Evolutionary conservation across 23 red algal species (phyloP).

Genomic region (Rhodosorus marinus): DNA sequence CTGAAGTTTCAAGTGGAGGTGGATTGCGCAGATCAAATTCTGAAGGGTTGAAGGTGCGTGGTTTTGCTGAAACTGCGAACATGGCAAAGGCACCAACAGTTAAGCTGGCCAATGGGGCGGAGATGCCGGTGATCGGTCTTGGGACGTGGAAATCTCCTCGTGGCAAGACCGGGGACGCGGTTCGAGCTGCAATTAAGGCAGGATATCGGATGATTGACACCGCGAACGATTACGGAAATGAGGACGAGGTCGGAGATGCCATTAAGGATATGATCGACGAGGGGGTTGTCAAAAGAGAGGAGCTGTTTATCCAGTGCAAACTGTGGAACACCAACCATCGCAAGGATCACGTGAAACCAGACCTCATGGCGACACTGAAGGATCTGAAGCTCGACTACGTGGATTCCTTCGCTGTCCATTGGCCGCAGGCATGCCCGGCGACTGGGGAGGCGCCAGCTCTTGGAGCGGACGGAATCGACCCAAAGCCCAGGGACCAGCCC

Average conservation of each 20-base stretch:
- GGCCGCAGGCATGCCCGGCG: constrained; percentile 12
- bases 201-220: constrained; percentile 91
- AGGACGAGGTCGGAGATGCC: constrained; percentile 52
- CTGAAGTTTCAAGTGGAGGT: too few relatives aligned
- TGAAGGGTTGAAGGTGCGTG: too few relatives aligned
- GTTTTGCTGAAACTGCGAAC: too few relatives aligned
- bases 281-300: constrained; percentile 10
- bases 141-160: constrained; percentile 81
- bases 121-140: constrained; percentile 46
- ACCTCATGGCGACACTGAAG: constrained; percentile 23
- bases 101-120: constrained; percentile 19
- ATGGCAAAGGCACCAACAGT: too few relatives aligned
- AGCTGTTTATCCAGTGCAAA: constrained; percentile 65
- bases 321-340: constrained; percentile 80
- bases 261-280: constrained; percentile 25
- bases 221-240: constrained; percentile 69
- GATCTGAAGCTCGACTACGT: constrained; percentile 73
- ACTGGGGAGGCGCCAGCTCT: not conserved
- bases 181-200: constrained; percentile 30
- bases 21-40: too few relatives aligned
- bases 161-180: constrained; percentile 32
- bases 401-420: constrained; percentile 67
- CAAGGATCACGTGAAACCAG: constrained; percentile 40
- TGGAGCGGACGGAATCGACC: too few relatives aligned
- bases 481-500: not conserved